Base-by-base conservation (phyloP, 306 rosid genomes). In the Prunus salicina region DNA sequence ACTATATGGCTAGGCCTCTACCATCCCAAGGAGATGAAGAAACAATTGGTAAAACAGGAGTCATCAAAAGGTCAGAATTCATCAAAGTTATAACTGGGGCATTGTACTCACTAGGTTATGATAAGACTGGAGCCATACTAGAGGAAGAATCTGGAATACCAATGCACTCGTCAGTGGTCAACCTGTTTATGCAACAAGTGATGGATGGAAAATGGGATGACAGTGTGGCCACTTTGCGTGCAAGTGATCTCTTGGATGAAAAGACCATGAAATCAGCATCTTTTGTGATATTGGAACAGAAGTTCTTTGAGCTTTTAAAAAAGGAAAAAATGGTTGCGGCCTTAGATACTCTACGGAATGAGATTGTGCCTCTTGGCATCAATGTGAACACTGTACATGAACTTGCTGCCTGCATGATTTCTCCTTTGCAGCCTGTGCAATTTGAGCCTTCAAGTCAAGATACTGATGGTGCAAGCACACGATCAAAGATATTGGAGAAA, bases 111-210 rank as follows among this genome's bases (percentile, higher is more conserved):
- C 82, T 78, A 11, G 77, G 57, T 50, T 78, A 78, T 63, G 69
- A 71, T 60, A 69, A 70, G 43, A 78, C 69, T 27, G 81, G 81
- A 58, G 76, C 81, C 51, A 64, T 69, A 47, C 58, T 78, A 47
- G 81, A 78, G 76, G 81, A 78, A 49, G 81, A 78, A 38, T 78
- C 81, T 12, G 76, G 81, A 4, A 78, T 78, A 78, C 69, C 76
- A 15, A 69, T 69, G 69, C 63, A 60, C 64, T 32, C 71, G 30
- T 61, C 64, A 13, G 53, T 69, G 50, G 69, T 61, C 28, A 69
- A 34, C 50, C 27, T 69, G 71, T 72, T 78, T 69, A 78, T 70
- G 76, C 71, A 78, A 30, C 64, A 49, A 32, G 76, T 78, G 67
- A 38, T 50, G 46, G 81, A 61, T 47, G 81, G 81, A 34, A 69